phyloP scores from a whole-genome alignment of 2,329 filamentous ascomycete genomes.

The Ophioceras dolichostomum region DNA sequence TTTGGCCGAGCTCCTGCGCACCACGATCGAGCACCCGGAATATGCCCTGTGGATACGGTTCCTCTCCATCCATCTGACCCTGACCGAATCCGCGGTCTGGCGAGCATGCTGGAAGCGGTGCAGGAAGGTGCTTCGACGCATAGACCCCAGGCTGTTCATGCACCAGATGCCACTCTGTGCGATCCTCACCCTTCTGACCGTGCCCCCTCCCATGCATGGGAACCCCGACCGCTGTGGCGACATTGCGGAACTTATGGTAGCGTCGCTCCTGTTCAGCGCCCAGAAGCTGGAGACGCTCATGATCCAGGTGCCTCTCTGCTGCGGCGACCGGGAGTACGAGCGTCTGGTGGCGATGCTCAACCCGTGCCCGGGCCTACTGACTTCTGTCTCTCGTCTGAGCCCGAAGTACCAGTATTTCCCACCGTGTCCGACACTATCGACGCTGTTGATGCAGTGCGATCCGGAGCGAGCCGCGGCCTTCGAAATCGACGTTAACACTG shows the following conservation, averaged over 20 bases:
- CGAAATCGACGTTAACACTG: conserved; percentile 8
- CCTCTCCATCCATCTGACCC: conserved; percentile 13
- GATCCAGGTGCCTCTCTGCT: not conserved
- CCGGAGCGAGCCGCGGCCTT: conserved; percentile 11
- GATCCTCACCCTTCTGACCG: too few species aligned
- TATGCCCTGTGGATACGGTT: conserved; percentile 10
- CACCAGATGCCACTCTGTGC: too few species aligned
- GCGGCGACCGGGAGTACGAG: conserved; percentile 7
- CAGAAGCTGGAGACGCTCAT: not conserved
- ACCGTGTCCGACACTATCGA: conserved; percentile 11
- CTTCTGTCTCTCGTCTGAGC: too few species aligned
- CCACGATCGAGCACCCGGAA: conserved; percentile 9
- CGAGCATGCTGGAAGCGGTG: conserved; percentile 9
- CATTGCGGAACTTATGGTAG: too few species aligned
- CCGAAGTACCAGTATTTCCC: not conserved
- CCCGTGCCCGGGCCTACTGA: not conserved
- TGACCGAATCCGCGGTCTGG: conserved; percentile 8
- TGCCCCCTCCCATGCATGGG: too few species aligned
- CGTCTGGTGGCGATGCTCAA: conserved; percentile 4
- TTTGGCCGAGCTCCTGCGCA: conserved; percentile 12
- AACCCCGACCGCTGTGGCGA: too few species aligned
- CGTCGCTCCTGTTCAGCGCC: not conserved
- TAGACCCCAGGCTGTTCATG: conserved; percentile 1
- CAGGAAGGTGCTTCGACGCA: conserved; percentile 5
- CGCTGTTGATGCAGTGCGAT: conserved; percentile 14